Base-by-base conservation (phyloP, 1,139 yeast species). In the Diutina mesorugosa region DNA sequence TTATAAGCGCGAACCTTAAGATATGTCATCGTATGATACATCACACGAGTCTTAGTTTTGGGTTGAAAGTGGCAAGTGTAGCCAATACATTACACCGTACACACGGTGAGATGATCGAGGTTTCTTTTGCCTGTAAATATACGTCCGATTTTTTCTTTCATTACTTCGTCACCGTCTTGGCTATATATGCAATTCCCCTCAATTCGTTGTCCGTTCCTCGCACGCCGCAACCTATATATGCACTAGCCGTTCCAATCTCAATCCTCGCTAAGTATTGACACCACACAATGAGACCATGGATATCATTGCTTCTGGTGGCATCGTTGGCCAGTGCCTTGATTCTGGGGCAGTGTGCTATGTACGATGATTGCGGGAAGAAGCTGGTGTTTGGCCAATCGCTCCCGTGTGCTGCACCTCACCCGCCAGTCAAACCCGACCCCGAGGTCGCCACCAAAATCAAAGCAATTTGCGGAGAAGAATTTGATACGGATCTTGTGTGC, bases 341-440 rank as follows among this genome's bases (percentile, higher is more conserved):
- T 35, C 41, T 35, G 41, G 51, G 38, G 3, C 12, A 29, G 26
- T 84, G 90, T 67, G 81, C 86, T 14, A 77, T 84, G 71, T 83
- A 79, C 64, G 84, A 72, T 21, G 70, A 70, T 56, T 89, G 98
- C 67, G 98, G 98, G 6, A 87, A 88, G 68, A 83, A 80, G 61
- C 80, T 91, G 1, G 67, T 87, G 26, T 90, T 91, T 69, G 97
- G 97, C 0, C 70, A 81, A 7, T 83, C 81, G 51, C 72, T 91
- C 54, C 98, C 98, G 0, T 89, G 96, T 66, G 85, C 90, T 0
- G 78, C 77, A 29, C 76, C 80, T 59, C 69, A 71, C 1, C 62
- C 67, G 48, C 85, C 93, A 0, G 67, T 66, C 0, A 65, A 64
- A 32, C 83, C 84, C 58, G 71, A 80, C 14, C 66, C 64, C 0